Base-by-base conservation (phyloP, 768 basidiomycete species). In the Gyrodon lividus region DNA sequence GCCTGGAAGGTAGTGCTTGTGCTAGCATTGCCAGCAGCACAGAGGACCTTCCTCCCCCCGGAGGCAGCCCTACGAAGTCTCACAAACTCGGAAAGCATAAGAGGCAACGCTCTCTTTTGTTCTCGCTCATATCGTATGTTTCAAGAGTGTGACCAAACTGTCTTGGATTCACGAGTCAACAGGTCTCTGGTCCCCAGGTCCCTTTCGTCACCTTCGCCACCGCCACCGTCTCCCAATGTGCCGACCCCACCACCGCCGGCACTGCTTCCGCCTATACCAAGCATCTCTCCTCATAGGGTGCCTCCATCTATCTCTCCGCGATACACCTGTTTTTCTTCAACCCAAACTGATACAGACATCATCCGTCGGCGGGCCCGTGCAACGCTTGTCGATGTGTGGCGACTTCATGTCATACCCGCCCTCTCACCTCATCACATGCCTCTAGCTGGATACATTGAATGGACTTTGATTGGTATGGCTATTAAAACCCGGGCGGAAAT, bases 21-120 rank as follows among this genome's bases (percentile, higher is more conserved):
- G 30, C 47, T 59, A 60, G 63, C 42, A 47, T 26, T 6, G 34
- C 41, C 4, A 38, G 54, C 9, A 60, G 65, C 28, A 26, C 55
- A 26, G 68, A 65, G 22, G 54, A 60, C 33, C 16, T 48, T 6
- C 56, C 24, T 7, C 7, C 56, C 1, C 43, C 54, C 22, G 42
- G 19, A 45, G 38, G 55, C 28, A 38, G 53, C 28, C 58, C 69
- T 33, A 59, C 67, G 8, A 58, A 62, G 45, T 46, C 71, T 35
- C 59, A 59, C 38, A 78, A 74, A 59, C 58, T 58, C 3, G 60
- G 70, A 37, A 79, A 77, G 55, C 84, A 88, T 57, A 87, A 84
- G 70, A 86, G 82, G 58, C 82, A 86, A 58, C 76, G 82, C 39
- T 89, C 88, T 14, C 63, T 89, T 52, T 72, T 88, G 43, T 86